Evolutionary conservation across 441 rosid species (phyloP).

Genomic region (Brassica hybrid): DNA sequence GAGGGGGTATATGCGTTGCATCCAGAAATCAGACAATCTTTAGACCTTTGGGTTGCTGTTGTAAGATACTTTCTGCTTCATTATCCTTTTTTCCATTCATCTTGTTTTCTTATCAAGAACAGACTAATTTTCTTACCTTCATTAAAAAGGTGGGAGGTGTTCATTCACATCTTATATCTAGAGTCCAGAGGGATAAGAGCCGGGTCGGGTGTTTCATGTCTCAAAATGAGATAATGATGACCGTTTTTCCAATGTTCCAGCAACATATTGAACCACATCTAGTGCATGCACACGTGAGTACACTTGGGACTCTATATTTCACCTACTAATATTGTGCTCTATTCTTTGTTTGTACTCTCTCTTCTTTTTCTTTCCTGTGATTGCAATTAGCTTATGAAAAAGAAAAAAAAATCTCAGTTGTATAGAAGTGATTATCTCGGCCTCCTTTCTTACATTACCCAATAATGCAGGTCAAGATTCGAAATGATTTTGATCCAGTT

Average conservation of each 20-base stretch:
- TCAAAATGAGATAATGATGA: conserved; percentile 99
- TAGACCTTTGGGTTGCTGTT: conserved; percentile 99
- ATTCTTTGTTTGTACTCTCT: neutral
- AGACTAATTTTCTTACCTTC: conserved; percentile 36
- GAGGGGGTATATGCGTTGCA: conserved; percentile 99
- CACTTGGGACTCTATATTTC: conserved; percentile 32
- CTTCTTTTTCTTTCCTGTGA: no score
- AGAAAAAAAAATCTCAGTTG: no score
- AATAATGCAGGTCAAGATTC: conserved; percentile 84
- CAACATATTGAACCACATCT: conserved; percentile 98
- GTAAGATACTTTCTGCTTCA: conserved; percentile 58
- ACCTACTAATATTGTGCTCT: conserved; percentile 4
- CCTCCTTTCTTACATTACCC: conserved; percentile 24
- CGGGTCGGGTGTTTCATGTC: conserved; percentile 87
- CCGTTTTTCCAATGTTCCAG: conserved; percentile 99
- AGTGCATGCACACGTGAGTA: conserved; percentile 98
- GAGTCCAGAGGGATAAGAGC: conserved; percentile 99
- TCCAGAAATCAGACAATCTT: conserved; percentile 89
- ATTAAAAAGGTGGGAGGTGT: conserved; percentile 95
- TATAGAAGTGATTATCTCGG: no score
- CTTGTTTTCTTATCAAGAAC: conserved; percentile 21
- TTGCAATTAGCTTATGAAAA: no score
- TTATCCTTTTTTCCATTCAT: conserved; percentile 12
- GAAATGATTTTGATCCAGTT: conserved; percentile 99
- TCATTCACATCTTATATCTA: conserved; percentile 96